Percentiles rank a stretch among this genome's conserved stretches.
Evolutionary conservation across 2,329 filamentous ascomycete species (phyloP).

Genomic region (Fusarium sp.): DNA sequence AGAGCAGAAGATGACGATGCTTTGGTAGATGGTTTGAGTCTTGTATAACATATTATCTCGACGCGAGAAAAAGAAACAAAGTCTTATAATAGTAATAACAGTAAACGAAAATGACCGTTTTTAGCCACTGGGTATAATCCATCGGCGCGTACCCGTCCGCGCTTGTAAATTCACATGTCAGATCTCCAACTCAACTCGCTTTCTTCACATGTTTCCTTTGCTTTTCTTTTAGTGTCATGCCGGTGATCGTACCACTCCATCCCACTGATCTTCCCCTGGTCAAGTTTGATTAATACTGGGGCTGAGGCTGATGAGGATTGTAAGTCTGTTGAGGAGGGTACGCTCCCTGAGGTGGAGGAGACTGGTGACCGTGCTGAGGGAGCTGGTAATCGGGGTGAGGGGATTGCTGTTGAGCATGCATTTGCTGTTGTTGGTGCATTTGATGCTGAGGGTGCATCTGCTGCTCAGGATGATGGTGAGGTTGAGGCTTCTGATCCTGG

Average conservation of each 20-base stretch:
- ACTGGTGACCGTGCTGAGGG: constrained; percentile 40
- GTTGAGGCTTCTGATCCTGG: constrained; percentile 5
- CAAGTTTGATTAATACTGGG: constrained; percentile 38
- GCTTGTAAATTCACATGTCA: constrained; percentile 19
- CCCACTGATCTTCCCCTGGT: background rate
- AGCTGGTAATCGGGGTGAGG: constrained; percentile 36
- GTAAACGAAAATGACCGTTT: constrained; percentile 33
- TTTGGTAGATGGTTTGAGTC: background rate
- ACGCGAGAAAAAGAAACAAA: background rate
- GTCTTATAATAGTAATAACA: background rate
- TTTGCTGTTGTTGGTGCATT: constrained; percentile 21
- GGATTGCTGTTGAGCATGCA: constrained; percentile 14
- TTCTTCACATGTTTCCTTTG: constrained; percentile 9
- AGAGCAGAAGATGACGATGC: background rate
- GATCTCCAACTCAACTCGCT: background rate
- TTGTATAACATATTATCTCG: background rate
- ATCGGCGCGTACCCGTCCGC: constrained; percentile 33
- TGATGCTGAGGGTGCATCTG: constrained; percentile 18
- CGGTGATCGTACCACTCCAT: constrained; percentile 4
- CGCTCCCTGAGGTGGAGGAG: constrained; percentile 43
- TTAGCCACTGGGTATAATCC: constrained; percentile 47
- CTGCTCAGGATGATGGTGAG: background rate
- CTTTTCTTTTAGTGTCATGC: constrained; percentile 24
- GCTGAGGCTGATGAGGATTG: constrained; percentile 45
- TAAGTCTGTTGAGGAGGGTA: constrained; percentile 45